Conservation (phyloP, 2,329 filamentous ascomycete species). For the Huntiella decipiens region DNA sequence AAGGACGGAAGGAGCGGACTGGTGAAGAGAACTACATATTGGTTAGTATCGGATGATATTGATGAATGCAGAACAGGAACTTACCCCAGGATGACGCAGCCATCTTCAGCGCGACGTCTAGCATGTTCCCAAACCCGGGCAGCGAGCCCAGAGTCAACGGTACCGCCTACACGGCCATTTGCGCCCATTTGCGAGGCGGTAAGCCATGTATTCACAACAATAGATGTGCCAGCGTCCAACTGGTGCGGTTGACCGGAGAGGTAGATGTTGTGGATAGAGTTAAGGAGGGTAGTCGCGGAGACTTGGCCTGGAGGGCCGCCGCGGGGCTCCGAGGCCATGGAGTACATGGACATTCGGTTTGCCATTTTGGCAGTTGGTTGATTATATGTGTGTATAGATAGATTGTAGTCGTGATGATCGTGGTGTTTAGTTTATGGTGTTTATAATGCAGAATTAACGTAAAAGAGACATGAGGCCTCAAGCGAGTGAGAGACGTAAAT, state of each 20-base stretch:
- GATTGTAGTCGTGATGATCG: too few species aligned
- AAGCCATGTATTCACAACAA: slow-evolving; percentile 92
- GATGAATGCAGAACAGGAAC: slow-evolving; percentile 15
- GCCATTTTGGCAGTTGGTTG: slow-evolving; percentile 26
- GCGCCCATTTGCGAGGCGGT: slow-evolving; percentile 54
- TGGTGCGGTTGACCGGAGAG: slow-evolving; percentile 63
- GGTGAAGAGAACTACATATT: slow-evolving; percentile 55
- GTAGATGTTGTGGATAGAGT: slow-evolving; percentile 80
- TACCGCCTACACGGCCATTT: slow-evolving; percentile 53
- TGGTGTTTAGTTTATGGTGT: too few species aligned
- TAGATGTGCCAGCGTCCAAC: slow-evolving; percentile 73
- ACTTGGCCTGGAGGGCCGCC: slow-evolving; percentile 45
- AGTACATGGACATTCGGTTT: slow-evolving; percentile 51
- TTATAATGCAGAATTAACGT: too few species aligned
- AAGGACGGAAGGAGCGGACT: slow-evolving; percentile 70
- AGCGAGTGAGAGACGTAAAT: slow-evolving; percentile 6
- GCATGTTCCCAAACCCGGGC: slow-evolving; percentile 91
- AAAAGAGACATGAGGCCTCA: slow-evolving; percentile 1
- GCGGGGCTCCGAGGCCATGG: slow-evolving; percentile 43
- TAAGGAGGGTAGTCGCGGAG: slow-evolving; percentile 82
- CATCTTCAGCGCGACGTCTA: slow-evolving; percentile 81
- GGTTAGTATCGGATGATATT: neutral
- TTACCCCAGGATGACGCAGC: slow-evolving; percentile 76
- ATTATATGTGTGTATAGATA: too few species aligned
- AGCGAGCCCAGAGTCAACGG: slow-evolving; percentile 61